Percentiles rank a stretch among this genome's conserved stretches.
These are phyloP conservation scores for Pichia sp. DNA, from an alignment of 1,139 yeast species.

Conservation along the genomic window DNA sequence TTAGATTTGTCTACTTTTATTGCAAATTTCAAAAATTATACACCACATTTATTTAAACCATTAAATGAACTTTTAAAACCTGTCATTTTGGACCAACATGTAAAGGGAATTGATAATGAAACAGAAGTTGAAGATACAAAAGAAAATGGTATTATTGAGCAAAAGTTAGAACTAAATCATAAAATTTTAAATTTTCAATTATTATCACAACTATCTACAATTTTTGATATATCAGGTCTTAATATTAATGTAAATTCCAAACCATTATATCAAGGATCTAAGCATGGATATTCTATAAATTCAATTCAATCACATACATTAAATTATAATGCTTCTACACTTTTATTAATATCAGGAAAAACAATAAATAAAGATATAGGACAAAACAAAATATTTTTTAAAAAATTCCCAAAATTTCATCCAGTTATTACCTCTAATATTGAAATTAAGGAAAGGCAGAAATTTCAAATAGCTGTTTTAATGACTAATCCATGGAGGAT, in stretches of 20 bases:
- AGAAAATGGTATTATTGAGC: too few species aligned
- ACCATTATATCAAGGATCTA: constrained; percentile 61
- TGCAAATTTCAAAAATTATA: constrained; percentile 9
- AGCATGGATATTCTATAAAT: constrained; percentile 79
- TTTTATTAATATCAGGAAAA: constrained; percentile 63
- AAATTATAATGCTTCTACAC: constrained; percentile 87
- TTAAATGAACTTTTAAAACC: constrained; percentile 30
- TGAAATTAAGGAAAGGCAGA: neutral
- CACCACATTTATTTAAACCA: constrained; percentile 33
- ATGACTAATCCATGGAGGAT: constrained; percentile 61
- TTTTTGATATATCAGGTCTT: constrained; percentile 2
- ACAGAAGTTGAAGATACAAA: too few species aligned
- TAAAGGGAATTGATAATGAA: constrained; percentile 52
- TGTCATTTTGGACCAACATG: too few species aligned
- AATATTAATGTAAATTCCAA: constrained; percentile 6
- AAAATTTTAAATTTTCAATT: constrained; percentile 8
- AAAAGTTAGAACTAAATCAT: neutral
- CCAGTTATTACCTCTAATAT: constrained; percentile 1
- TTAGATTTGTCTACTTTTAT: constrained; percentile 2
- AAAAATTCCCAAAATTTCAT: constrained; percentile 45
- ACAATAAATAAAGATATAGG: constrained; percentile 45
- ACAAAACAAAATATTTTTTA: constrained; percentile 41
- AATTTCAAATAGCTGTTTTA: constrained; percentile 8
- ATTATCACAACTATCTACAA: constrained; percentile 10
- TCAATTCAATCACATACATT: constrained; percentile 79